Percentiles rank a stretch among this genome's conserved stretches.
Conservation (phyloP, 2,329 filamentous ascomycete genomes). For the Boeremia exigua region DNA sequence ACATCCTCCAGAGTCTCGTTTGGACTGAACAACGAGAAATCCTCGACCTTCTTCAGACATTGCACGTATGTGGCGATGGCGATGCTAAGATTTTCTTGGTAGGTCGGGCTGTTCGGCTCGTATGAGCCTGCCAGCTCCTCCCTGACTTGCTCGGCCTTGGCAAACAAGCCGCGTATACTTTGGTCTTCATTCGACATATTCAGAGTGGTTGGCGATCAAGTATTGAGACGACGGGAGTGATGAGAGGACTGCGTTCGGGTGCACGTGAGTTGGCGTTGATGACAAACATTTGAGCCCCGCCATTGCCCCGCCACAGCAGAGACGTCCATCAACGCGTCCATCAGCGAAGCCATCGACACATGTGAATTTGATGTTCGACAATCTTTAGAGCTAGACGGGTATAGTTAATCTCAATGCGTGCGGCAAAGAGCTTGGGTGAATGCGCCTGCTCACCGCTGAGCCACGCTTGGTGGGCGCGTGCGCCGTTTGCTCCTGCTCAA, state of each 20-base stretch:
- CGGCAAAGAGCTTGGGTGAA: neutral
- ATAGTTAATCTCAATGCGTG: neutral
- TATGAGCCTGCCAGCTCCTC: conserved; percentile 66
- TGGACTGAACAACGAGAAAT: conserved; percentile 82
- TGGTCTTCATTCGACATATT: conserved; percentile 54
- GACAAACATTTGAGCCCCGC: conserved; percentile 27
- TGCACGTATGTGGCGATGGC: conserved; percentile 75
- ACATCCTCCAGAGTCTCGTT: conserved; percentile 92
- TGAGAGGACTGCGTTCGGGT: neutral
- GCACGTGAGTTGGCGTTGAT: conserved; percentile 37
- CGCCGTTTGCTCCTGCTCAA: conserved; percentile 25
- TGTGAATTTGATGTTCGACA: too few species aligned
- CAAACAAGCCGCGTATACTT: conserved; percentile 62
- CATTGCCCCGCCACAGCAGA: conserved; percentile 21
- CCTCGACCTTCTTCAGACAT: conserved; percentile 71
- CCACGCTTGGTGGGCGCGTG: conserved; percentile 11
- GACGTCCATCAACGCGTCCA: neutral
- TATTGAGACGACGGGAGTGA: neutral
- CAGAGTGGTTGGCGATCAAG: neutral
- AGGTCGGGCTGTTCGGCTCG: conserved; percentile 69
- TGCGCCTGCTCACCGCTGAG: conserved; percentile 6
- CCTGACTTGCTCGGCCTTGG: conserved; percentile 62
- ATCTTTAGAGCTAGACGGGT: neutral
- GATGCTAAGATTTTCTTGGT: conserved; percentile 69
- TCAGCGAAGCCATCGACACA: neutral